Base-by-base conservation (phyloP, 2,329 filamentous ascomycete species). In the Chaetomiaceae sp. region DNA sequence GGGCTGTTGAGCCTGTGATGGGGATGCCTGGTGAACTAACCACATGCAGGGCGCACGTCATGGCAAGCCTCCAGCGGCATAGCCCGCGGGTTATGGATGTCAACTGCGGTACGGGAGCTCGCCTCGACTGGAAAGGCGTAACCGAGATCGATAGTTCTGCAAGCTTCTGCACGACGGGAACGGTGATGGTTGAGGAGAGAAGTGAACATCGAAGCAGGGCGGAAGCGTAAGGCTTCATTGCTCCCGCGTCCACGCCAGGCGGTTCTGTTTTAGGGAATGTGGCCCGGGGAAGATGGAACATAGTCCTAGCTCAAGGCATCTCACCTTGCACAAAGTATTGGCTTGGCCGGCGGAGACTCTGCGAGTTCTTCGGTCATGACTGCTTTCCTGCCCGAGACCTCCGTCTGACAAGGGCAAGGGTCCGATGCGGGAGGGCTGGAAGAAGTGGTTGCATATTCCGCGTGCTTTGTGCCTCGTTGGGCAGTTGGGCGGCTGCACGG, bases 281-380 rank as follows among this genome's bases (percentile, higher is more conserved):
- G 12, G n/a, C n/a, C n/a, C n/a, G n/a, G n/a, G n/a, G n/a, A n/a
- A n/a, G n/a, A n/a, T n/a, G n/a, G n/a, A n/a, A n/a, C n/a, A n/a
- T n/a, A n/a, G n/a, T n/a, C n/a, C n/a, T n/a, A n/a, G n/a, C n/a
- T n/a, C n/a, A n/a, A n/a, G n/a, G n/a, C n/a, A n/a, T n/a, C n/a
- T n/a, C n/a, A n/a, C n/a, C 38, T n/a, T 55, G 49, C 42, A 57
- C 42, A 45, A 48, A 56, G 39, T 60, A 60, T 60, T 60, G 58
- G 58, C 55, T 58, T 60, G 55, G 58, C 58, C 39, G n/a, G 19
- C 17, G 33, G 45, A 22, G 7, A 33, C 29, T 23, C 25, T 34
- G 14, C 23, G 34, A 43, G 9, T 22, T 11, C 23, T 29, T 36
- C 4, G 27, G 17, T 9, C 17, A 42, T 22, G 19, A 20, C n/a